Evolutionary conservation across 345 rosid genomes (phyloP).

Genomic region (Microthlaspi erraticum): DNA sequence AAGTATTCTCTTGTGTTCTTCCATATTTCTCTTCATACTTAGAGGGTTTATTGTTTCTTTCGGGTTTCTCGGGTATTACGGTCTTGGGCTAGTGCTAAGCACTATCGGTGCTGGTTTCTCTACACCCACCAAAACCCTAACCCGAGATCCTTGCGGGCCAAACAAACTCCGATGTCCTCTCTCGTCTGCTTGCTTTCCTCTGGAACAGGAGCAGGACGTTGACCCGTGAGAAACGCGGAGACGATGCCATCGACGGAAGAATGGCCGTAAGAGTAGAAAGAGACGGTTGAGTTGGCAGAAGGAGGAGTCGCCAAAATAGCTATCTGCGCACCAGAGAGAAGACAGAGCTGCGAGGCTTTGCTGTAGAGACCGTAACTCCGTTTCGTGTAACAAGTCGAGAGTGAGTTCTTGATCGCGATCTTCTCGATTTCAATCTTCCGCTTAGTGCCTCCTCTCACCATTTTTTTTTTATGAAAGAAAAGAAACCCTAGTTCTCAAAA

Average conservation of each 20-base stretch:
- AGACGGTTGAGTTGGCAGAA: constrained; percentile 8
- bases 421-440: background rate
- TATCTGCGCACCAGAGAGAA: constrained; percentile 9
- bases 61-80: too few relatives aligned
- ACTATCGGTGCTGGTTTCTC: too few relatives aligned
- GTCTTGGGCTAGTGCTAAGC: too few relatives aligned
- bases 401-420: background rate
- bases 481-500: constrained; percentile 5
- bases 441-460: constrained; percentile 24
- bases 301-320: constrained; percentile 6
- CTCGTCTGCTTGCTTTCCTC: background rate
- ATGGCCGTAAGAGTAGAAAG: constrained; percentile 25
- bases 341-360: constrained; percentile 22
- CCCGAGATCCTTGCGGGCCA: constrained; percentile 15
- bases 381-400: background rate
- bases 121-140: constrained; percentile 32
- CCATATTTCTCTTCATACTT: too few relatives aligned
- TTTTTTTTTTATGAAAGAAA: background rate
- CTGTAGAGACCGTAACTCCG: constrained; percentile 11
- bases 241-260: constrained; percentile 18
- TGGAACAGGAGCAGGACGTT: background rate
- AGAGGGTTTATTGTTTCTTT: too few relatives aligned
- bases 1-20: too few relatives aligned
- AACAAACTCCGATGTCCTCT: background rate
- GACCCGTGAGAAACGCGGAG: background rate